phyloP scores from a whole-genome alignment of 805 yeast genomes.

The Teunomyces stri region DNA sequence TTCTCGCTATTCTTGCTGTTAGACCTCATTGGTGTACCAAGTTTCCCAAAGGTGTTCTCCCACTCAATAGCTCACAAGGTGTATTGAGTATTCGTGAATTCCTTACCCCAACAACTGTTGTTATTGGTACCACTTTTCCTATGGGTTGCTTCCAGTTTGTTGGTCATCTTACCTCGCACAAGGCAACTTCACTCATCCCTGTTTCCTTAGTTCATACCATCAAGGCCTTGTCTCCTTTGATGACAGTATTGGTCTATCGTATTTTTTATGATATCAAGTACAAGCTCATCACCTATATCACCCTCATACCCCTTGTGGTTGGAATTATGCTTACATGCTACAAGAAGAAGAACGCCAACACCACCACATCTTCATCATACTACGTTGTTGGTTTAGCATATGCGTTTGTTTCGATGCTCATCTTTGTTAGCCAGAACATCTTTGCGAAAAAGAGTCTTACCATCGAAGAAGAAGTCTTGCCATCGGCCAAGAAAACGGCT shows the following conservation, averaged over 20 bases:
- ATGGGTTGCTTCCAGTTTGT: slow-evolving; percentile 93
- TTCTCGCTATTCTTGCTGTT: slow-evolving; percentile 35
- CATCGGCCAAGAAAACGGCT: slow-evolving; percentile 22
- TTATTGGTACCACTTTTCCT: slow-evolving; percentile 73
- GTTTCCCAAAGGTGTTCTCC: slow-evolving; percentile 51
- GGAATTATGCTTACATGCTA: slow-evolving; percentile 85
- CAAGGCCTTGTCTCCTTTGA: slow-evolving; percentile 86
- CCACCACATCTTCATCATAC: slow-evolving; percentile 10
- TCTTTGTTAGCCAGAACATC: slow-evolving; percentile 75
- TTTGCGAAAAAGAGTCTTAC: slow-evolving; percentile 76
- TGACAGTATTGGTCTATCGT: slow-evolving; percentile 80
- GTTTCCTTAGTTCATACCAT: slow-evolving; percentile 95
- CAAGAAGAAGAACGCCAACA: slow-evolving; percentile 36
- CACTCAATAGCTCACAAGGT: slow-evolving; percentile 25
- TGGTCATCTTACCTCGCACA: slow-evolving; percentile 89
- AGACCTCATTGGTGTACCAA: slow-evolving; percentile 22
- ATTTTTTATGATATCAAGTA: slow-evolving; percentile 57
- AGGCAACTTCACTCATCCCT: slow-evolving; percentile 88
- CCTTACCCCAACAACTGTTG: slow-evolving; percentile 50
- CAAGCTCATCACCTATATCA: slow-evolving; percentile 64
- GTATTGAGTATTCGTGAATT: slow-evolving; percentile 23
- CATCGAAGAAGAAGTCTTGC: slow-evolving; percentile 23
- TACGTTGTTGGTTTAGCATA: slow-evolving; percentile 43
- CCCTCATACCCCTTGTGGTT: slow-evolving; percentile 71
- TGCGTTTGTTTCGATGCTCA: slow-evolving; percentile 57